Percentiles rank a stretch among this genome's conserved stretches.
phyloP scores from a whole-genome alignment of 306 rosid genomes.

The Sesbania bispinosa region DNA sequence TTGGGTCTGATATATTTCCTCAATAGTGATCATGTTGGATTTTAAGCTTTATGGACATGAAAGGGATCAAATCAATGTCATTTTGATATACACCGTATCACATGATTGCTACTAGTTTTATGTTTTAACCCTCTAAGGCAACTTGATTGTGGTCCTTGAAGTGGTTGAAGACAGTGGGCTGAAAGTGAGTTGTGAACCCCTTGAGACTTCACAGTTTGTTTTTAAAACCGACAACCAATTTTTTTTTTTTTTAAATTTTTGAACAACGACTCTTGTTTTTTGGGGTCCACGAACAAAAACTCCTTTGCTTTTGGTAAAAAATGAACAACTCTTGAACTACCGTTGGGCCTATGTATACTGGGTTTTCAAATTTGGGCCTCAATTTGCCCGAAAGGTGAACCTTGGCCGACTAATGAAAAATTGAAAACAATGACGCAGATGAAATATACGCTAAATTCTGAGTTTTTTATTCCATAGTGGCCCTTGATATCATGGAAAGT shows the following conservation, averaged over 20 bases:
- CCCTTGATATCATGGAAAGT: too few species aligned
- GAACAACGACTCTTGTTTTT: background rate
- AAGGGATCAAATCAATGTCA: conserved; percentile 13
- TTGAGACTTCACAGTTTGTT: background rate
- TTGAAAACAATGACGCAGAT: too few species aligned
- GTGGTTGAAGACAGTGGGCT: conserved; percentile 6
- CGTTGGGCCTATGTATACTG: background rate
- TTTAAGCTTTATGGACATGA: conserved; percentile 14
- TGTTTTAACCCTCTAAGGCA: conserved; percentile 18
- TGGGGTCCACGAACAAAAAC: too few species aligned
- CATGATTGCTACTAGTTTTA: conserved; percentile 2
- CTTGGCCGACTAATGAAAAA: too few species aligned
- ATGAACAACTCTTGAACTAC: too few species aligned
- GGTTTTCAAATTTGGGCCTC: background rate
- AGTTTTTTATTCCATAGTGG: too few species aligned
- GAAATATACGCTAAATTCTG: too few species aligned
- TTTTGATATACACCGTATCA: conserved; percentile 3
- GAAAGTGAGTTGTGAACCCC: conserved; percentile 20
- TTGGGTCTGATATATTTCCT: background rate
- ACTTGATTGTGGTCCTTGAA: conserved; percentile 29
- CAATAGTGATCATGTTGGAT: conserved; percentile 12
- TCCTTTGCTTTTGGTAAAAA: too few species aligned
- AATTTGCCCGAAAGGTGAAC: too few species aligned
- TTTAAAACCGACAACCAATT: background rate
- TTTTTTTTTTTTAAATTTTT: too few species aligned